phyloP scores from a whole-genome alignment of 352 stramenopile genomes.

The Thraustotheca clavata region DNA sequence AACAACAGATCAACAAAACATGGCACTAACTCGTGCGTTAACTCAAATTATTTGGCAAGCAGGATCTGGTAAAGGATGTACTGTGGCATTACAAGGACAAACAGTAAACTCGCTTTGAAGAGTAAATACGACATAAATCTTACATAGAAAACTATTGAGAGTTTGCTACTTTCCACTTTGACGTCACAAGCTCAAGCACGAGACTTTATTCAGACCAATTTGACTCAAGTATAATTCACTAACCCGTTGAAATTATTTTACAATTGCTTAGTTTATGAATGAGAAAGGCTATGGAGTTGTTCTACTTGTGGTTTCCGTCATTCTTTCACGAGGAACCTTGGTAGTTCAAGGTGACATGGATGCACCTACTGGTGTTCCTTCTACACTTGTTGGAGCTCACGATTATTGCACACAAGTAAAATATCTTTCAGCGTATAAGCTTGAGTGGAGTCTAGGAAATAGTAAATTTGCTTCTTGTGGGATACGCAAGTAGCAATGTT shows the following conservation, averaged over 20 bases:
- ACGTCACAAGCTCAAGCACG: not conserved
- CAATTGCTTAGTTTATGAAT: slow-evolving; percentile 30
- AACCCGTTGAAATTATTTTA: slow-evolving; percentile 25
- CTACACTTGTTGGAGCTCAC: slow-evolving; percentile 68
- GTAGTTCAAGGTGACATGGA: slow-evolving; percentile 83
- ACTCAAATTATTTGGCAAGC: slow-evolving; percentile 63
- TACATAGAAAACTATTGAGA: not conserved
- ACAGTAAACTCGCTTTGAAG: not conserved
- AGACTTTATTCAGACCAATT: not conserved
- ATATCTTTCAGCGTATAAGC: not conserved
- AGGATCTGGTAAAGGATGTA: slow-evolving; percentile 26
- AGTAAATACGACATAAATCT: not conserved
- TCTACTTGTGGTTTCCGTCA: slow-evolving; percentile 54
- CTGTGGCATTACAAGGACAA: slow-evolving; percentile 30
- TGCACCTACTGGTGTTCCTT: slow-evolving; percentile 27
- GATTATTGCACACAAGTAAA: slow-evolving; percentile 81
- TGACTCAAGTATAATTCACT: slow-evolving; percentile 24
- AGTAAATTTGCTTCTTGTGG: slow-evolving; percentile 93
- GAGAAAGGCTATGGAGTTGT: slow-evolving; percentile 57
- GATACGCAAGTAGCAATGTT: slow-evolving; percentile 89
- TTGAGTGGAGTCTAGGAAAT: slow-evolving; percentile 52
- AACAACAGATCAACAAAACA: slow-evolving; percentile 29
- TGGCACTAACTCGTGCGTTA: slow-evolving; percentile 40
- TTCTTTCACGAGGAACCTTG: slow-evolving; percentile 52
- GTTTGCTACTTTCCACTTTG: not conserved